phyloP scores from a whole-genome alignment of 2,329 filamentous ascomycete species.

The Chrysoporthe cubensis region DNA sequence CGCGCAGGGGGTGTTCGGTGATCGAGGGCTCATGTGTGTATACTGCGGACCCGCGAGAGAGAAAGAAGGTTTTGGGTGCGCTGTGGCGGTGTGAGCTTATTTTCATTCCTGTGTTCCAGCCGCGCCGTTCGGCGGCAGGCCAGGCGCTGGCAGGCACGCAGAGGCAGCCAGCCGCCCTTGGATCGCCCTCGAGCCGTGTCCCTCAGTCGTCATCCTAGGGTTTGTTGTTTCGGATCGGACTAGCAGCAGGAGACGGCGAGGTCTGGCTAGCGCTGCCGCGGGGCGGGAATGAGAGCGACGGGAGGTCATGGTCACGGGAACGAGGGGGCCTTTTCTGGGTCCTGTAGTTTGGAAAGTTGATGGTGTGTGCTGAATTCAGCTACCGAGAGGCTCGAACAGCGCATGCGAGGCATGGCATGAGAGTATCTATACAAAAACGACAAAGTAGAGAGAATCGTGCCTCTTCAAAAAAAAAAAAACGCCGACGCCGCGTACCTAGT shows the following conservation, averaged over 20 bases:
- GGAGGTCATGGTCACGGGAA: not conserved
- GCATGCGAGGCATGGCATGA: constrained; percentile 13
- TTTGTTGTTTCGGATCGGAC: not conserved
- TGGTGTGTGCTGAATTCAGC: constrained; percentile 1
- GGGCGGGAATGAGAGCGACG: constrained; percentile 2
- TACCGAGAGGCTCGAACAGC: constrained; percentile 12
- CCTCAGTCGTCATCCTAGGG: no score
- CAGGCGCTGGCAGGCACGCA: no score
- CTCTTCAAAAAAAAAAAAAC: constrained; percentile 7
- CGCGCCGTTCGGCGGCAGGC: no score
- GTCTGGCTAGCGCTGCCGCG: constrained; percentile 1
- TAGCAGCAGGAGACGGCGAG: not conserved
- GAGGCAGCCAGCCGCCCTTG: no score
- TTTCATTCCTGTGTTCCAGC: no score
- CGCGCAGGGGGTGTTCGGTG: no score
- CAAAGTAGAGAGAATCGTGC: constrained; percentile 16
- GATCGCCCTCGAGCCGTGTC: no score
- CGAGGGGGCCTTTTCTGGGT: not conserved
- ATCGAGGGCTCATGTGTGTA: no score
- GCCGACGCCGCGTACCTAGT: constrained; percentile 1
- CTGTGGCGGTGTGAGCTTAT: no score
- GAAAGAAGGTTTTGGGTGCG: no score
- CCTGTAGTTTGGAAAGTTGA: not conserved
- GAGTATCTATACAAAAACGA: constrained; percentile 13
- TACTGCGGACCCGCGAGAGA: no score